Evolutionary conservation across 208 protist genomes (phyloP).

Genomic region (Leishmania tropica): DNA sequence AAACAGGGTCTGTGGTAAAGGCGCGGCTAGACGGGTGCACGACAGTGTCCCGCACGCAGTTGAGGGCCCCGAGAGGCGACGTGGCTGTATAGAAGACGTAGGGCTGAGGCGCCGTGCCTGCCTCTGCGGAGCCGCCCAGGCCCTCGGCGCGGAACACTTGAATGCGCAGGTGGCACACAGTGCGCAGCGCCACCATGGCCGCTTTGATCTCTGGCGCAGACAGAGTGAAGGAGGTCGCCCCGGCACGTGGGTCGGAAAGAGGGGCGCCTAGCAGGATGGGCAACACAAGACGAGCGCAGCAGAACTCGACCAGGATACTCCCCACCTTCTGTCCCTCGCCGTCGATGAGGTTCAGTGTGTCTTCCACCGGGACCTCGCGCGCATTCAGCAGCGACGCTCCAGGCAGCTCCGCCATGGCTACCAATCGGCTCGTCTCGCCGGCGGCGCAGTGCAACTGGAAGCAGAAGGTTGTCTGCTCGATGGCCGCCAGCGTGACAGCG

Average conservation of each 20-base stretch:
- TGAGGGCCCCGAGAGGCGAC: constrained; percentile 36
- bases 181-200: constrained; percentile 69
- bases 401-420: constrained; percentile 81
- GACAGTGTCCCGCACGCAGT: constrained; percentile 75
- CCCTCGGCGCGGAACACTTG: constrained; percentile 70
- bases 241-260: constrained; percentile 11
- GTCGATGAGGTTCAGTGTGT: constrained; percentile 51
- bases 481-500: constrained; percentile 49
- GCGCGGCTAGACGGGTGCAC: constrained; percentile 47
- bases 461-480: constrained; percentile 64
- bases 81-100: constrained; percentile 89
- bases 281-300: constrained; percentile 61
- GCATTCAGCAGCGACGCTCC: constrained; percentile 56
- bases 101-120: constrained; percentile 44
- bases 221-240: constrained; percentile 19
- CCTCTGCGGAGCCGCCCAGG: constrained; percentile 25
- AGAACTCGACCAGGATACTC: constrained; percentile 52
- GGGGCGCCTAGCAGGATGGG: constrained; percentile 60
- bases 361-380: constrained; percentile 49
- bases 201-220: constrained; percentile 43
- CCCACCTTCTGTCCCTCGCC: constrained; percentile 51
- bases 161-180: constrained; percentile 65
- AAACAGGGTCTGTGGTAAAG: constrained; percentile 58
- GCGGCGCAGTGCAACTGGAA: constrained; percentile 73
- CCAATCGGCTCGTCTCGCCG: constrained; percentile 38